Conservation (phyloP, 345 rosid species). For the Salix udensis region DNA sequence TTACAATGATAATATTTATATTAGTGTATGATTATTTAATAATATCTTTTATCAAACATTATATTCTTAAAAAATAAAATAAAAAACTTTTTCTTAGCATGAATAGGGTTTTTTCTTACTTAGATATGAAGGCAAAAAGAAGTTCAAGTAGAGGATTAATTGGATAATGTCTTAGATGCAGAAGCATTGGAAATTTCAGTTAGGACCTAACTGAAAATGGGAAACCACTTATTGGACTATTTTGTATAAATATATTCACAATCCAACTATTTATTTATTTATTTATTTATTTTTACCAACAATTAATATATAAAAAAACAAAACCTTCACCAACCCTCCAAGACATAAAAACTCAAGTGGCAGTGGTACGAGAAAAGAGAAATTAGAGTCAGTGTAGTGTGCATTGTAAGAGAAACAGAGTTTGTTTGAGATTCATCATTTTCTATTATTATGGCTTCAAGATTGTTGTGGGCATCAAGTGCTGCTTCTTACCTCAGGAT, state of each 20-base stretch:
- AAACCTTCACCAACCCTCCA: constrained; percentile 5
- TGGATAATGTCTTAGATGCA: not conserved
- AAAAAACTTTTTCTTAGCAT: not conserved
- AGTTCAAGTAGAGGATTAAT: not conserved
- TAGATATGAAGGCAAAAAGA: not conserved
- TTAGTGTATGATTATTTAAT: no score
- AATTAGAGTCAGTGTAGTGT: not conserved
- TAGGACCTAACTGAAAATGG: not conserved
- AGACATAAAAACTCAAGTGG: not conserved
- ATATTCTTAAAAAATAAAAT: no score
- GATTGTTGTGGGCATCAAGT: constrained; percentile 82
- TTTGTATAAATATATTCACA: not conserved
- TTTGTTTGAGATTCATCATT: not conserved
- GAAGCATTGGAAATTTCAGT: not conserved
- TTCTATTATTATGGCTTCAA: constrained; percentile 52
- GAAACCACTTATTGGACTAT: not conserved
- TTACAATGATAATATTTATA: no score
- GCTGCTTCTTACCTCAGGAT: constrained; percentile 86
- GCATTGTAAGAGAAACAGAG: not conserved
- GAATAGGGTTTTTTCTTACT: not conserved
- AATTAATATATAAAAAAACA: not conserved
- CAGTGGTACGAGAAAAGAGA: not conserved
- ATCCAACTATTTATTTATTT: not conserved
- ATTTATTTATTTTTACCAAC: not conserved
- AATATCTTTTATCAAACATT: no score